Percentiles rank a stretch among this genome's conserved stretches.
phyloP scores from a whole-genome alignment of 2,329 filamentous ascomycete species.

The Bipolaris victoriae region DNA sequence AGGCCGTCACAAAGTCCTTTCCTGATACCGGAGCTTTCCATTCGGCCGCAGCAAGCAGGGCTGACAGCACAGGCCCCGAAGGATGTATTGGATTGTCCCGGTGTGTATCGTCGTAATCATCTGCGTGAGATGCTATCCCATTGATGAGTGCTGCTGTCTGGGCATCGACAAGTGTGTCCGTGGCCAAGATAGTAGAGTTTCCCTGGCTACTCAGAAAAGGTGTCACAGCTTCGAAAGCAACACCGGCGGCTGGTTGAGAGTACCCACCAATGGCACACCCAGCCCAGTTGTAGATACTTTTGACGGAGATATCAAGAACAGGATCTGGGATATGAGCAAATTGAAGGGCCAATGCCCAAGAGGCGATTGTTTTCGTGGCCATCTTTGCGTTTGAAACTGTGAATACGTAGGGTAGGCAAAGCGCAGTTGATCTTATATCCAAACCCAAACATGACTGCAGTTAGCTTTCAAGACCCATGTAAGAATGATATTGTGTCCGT shows the following conservation, averaged over 20 bases:
- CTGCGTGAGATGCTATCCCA: slow-evolving; percentile 62
- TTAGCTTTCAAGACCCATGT: no score
- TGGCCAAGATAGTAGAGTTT: slow-evolving; percentile 48
- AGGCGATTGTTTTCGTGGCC: neutral
- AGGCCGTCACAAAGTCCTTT: slow-evolving; percentile 57
- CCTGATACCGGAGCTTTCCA: slow-evolving; percentile 51
- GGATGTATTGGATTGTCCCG: slow-evolving; percentile 64
- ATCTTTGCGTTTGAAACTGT: neutral
- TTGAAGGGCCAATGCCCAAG: neutral
- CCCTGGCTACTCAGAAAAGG: slow-evolving; percentile 47
- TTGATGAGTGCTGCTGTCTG: slow-evolving; percentile 61
- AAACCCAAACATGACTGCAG: no score
- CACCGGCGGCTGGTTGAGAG: slow-evolving; percentile 55
- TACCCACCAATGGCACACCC: slow-evolving; percentile 60
- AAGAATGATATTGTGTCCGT: no score
- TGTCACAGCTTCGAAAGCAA: slow-evolving; percentile 45
- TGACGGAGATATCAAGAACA: slow-evolving; percentile 25
- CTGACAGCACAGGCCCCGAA: slow-evolving; percentile 58
- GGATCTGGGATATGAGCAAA: neutral
- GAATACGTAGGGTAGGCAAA: no score
- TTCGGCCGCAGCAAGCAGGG: slow-evolving; percentile 58
- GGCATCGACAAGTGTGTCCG: slow-evolving; percentile 48
- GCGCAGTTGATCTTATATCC: no score
- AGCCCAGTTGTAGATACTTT: slow-evolving; percentile 58
- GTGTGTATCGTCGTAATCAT: slow-evolving; percentile 65